These are phyloP conservation scores for Trichoderma cornu-damae DNA, from an alignment of 2,329 filamentous ascomycete genomes.

Conservation along the genomic window DNA sequence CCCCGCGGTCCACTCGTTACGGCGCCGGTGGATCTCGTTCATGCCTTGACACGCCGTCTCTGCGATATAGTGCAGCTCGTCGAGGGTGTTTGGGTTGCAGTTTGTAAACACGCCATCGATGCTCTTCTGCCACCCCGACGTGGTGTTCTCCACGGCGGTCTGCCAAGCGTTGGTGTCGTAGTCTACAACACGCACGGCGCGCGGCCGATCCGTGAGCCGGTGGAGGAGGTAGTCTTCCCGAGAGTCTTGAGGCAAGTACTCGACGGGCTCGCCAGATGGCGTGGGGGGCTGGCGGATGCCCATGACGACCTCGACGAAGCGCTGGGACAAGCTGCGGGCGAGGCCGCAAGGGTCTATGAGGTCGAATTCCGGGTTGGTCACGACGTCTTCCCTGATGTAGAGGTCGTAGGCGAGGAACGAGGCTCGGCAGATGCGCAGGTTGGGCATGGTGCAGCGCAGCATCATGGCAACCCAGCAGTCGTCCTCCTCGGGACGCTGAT, in stretches of 20 bases:
- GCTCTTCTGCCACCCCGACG: conserved; percentile 39
- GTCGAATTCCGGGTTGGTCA: conserved; percentile 34
- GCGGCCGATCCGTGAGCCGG: conserved; percentile 26
- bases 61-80: conserved; percentile 41
- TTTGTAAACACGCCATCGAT: conserved; percentile 44
- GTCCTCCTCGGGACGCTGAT: conserved; percentile 34
- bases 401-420: conserved; percentile 42
- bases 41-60: conserved; percentile 42
- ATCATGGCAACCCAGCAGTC: conserved; percentile 41
- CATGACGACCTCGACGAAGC: conserved; percentile 43
- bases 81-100: conserved; percentile 40
- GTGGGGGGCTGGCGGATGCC: conserved; percentile 37
- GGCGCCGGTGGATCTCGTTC: conserved; percentile 38
- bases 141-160: conserved; percentile 36
- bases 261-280: conserved; percentile 31
- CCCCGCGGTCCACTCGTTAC: conserved; percentile 30
- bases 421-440: conserved; percentile 40
- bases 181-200: conserved; percentile 29
- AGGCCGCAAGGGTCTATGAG: conserved; percentile 39
- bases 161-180: conserved; percentile 37
- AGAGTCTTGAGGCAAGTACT: conserved; percentile 31
- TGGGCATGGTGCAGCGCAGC: conserved; percentile 34
- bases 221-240: conserved; percentile 26
- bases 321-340: conserved; percentile 39
- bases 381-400: conserved; percentile 33